Percentiles rank a stretch among this genome's conserved stretches.
Conservation (phyloP, 2,329 filamentous ascomycete species). For the Chaetoscypha palmicola region DNA sequence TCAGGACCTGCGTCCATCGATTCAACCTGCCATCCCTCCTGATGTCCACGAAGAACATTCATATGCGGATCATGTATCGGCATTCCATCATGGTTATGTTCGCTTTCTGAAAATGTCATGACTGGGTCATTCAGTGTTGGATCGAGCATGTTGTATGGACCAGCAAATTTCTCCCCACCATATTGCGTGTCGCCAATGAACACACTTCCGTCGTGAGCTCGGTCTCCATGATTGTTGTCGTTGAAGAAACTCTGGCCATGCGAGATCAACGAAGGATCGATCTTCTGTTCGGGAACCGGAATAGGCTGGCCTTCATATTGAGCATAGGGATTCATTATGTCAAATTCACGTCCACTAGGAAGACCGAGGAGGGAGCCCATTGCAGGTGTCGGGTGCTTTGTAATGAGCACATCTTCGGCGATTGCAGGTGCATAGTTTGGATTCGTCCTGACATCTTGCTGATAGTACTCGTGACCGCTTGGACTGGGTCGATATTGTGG, state of each 20-base stretch:
- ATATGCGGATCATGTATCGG: slow-evolving; percentile 28
- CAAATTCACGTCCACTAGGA: slow-evolving; percentile 30
- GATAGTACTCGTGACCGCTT: slow-evolving; percentile 43
- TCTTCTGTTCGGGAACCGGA: slow-evolving; percentile 16
- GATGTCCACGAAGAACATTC: slow-evolving; percentile 25
- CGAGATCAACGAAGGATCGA: slow-evolving; percentile 26
- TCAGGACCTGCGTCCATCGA: slow-evolving; percentile 26
- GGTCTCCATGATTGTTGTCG: slow-evolving; percentile 12
- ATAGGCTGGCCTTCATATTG: slow-evolving; percentile 11
- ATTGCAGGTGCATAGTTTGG: slow-evolving; percentile 9
- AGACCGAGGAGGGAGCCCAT: slow-evolving; percentile 33
- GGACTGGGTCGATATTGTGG: slow-evolving; percentile 37
- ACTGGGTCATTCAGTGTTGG: slow-evolving; percentile 13
- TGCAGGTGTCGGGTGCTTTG: slow-evolving; percentile 32
- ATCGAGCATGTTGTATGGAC: slow-evolving; percentile 11
- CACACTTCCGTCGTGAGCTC: slow-evolving; percentile 12
- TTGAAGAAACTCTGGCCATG: slow-evolving; percentile 19
- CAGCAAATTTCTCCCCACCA: slow-evolving; percentile 20
- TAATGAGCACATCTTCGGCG: slow-evolving; percentile 39
- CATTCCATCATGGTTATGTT: slow-evolving; percentile 16
- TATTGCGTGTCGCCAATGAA: slow-evolving; percentile 22
- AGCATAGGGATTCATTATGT: slow-evolving; percentile 23
- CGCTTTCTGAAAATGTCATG: slow-evolving; percentile 22
- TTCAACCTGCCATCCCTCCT: slow-evolving; percentile 30
- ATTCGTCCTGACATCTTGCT: slow-evolving; percentile 30